Evolutionary conservation across 2,329 filamentous ascomycete genomes (phyloP).

Genomic region (Pseudonectria buxi): DNA sequence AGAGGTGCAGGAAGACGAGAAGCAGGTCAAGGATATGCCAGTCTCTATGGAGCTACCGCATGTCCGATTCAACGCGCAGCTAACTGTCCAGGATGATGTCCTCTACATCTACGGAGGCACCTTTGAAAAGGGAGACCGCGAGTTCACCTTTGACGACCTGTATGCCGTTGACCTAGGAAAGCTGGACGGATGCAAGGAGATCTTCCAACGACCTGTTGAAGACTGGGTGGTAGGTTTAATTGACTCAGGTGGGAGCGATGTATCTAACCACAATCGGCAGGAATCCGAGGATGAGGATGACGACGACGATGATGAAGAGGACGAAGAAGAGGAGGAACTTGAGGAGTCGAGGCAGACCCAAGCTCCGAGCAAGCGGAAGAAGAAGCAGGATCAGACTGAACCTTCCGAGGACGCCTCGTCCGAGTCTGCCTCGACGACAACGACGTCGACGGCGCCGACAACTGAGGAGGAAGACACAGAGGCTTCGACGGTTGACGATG

Average conservation of each 20-base stretch:
- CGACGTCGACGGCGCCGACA: constrained; percentile 18
- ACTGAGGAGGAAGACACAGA: constrained; percentile 42
- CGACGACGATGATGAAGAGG: constrained; percentile 50
- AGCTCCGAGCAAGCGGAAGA: constrained; percentile 51
- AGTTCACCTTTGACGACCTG: constrained; percentile 93
- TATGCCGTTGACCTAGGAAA: constrained; percentile 92
- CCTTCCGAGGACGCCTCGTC: constrained; percentile 30
- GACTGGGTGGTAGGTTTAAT: constrained; percentile 64
- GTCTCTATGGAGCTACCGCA: constrained; percentile 81
- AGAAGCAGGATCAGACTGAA: constrained; percentile 39
- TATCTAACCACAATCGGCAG: constrained; percentile 28
- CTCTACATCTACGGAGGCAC: constrained; percentile 94
- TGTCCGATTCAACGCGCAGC: constrained; percentile 80
- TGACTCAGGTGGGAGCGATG: neutral
- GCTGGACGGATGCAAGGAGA: constrained; percentile 85
- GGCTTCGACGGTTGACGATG: constrained; percentile 59
- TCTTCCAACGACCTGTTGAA: constrained; percentile 75
- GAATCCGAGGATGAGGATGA: constrained; percentile 54
- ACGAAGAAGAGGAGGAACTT: constrained; percentile 46
- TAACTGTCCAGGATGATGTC: constrained; percentile 86
- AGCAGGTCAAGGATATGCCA: constrained; percentile 54
- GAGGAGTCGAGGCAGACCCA: constrained; percentile 40
- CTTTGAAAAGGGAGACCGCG: constrained; percentile 87
- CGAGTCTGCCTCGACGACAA: constrained; percentile 23
- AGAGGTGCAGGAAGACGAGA: constrained; percentile 48